Evolutionary conservation across 331 rosid genomes (phyloP), one percentile per base, ranked within the genome.

Genomic region (Quercus tomentella): DNA sequence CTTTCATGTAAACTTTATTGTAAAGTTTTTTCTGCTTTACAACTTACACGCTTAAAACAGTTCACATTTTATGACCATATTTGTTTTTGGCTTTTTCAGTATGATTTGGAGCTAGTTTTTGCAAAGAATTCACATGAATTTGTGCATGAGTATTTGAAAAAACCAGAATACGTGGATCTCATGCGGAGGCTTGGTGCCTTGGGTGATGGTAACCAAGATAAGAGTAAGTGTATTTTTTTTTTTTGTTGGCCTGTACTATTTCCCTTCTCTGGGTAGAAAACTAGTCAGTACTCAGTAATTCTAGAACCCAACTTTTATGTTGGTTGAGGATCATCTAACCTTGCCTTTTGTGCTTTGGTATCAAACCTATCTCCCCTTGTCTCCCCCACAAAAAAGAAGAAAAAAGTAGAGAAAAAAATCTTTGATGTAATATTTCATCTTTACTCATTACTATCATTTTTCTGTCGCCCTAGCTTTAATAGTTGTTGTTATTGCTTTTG

Each of bases 161-260:
- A 79, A 54, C 86, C 92, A 0, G 97, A 89, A 73, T 96, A 84
- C 43, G 92, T 93, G 54, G 97, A 96, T 67, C 91, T 96, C 87
- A 96, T 93, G 99, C 90, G 94, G 76, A 85, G 92, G 83, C 93
- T 93, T 7, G 99, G 98, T 58, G 99, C 99, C 68, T 86, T 96
- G 87, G 99, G 98, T 75, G 98, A 96, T 77, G 93, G 97, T 33
- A 96, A 88, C 89, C 98, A 88, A 82, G 98, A 93, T 86, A 94
- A 83, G 30, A 89, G 94, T 93, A 89, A 67, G 87, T 56, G 66
- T 35, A 26, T 23, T 12, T 77, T 75, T 26, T 25, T 55, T 30
- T 45, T 25, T 82, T 30, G 6, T 79, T 37, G 7, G 3, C 63
- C 56, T 70, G 58, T 65, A 57, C 63, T 67, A 5, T 69, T 79